A percentile compares a stretch with the other conserved stretches of the same genome.
Evolutionary conservation across 305 asterid genomes (phyloP).

Genomic region (Vinca major): DNA sequence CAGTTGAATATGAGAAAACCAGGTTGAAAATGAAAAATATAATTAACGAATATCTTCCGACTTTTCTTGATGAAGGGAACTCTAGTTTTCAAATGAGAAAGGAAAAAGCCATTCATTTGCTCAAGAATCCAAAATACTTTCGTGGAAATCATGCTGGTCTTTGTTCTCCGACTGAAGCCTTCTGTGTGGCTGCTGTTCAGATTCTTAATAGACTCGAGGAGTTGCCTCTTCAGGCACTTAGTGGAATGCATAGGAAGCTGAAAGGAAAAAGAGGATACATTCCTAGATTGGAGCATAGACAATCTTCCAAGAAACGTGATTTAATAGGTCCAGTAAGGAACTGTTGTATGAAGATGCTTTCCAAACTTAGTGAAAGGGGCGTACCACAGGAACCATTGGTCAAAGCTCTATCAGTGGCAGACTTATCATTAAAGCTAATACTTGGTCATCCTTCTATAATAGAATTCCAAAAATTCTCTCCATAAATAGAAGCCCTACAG

Average conservation of each 20-base stretch:
- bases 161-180: slow-evolving; percentile 30
- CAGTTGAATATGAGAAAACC: slow-evolving; percentile 41
- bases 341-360: slow-evolving; percentile 39
- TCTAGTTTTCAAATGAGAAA: slow-evolving; percentile 26
- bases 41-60: slow-evolving; percentile 39
- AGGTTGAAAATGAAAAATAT: slow-evolving; percentile 37
- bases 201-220: slow-evolving; percentile 48
- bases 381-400: slow-evolving; percentile 44
- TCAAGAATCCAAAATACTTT: slow-evolving; percentile 39
- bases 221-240: slow-evolving; percentile 32
- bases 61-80: slow-evolving; percentile 24
- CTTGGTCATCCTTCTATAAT: slow-evolving; percentile 25
- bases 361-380: slow-evolving; percentile 30
- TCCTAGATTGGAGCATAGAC: slow-evolving; percentile 26
- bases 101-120: slow-evolving; percentile 29
- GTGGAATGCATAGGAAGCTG: slow-evolving; percentile 63
- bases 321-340: slow-evolving; percentile 28
- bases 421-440: slow-evolving; percentile 46
- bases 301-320: slow-evolving; percentile 17
- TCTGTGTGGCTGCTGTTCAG: slow-evolving; percentile 40
- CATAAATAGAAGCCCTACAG: slow-evolving; percentile 57
- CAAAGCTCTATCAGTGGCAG: slow-evolving; percentile 62
- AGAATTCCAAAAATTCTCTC: slow-evolving; percentile 48
- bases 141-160: slow-evolving; percentile 15
- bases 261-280: slow-evolving; percentile 32